Evolutionary conservation across 2,329 filamentous ascomycete genomes (phyloP), one percentile per base, ranked within the genome.

Genomic region (Amauroascus verrucosus): DNA sequence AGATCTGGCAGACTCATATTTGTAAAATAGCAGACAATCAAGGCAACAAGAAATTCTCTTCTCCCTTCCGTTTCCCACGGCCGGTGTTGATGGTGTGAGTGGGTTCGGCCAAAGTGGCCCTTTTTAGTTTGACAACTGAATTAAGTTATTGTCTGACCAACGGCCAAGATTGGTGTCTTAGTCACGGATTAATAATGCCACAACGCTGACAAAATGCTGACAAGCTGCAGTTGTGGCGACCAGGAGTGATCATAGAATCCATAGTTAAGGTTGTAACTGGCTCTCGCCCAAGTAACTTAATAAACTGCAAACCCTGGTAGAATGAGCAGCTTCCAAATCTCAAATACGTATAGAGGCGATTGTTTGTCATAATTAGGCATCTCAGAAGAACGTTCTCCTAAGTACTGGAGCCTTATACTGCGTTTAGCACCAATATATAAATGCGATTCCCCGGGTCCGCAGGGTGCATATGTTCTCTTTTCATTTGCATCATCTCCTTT

Each of bases 281-380:
- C n/a, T n/a, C n/a, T n/a, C n/a, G n/a, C n/a, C n/a, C n/a, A n/a
- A n/a, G n/a, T n/a, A n/a, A n/a, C n/a, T n/a, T n/a, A n/a, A n/a
- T n/a, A n/a, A n/a, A n/a, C n/a, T n/a, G n/a, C n/a, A n/a, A n/a
- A n/a, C n/a, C n/a, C 38, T 24, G 38, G 38, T 22, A 41, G 11
- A 16, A 22, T 24, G 2, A 24, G 18, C 11, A 18, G n/a, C 43
- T 8, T 46, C 14, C 24, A 32, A 16, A 30, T 30, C 24, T 3
- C 4, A 20, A 33, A 32, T 8, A 48, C 9, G 4, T 8, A 20
- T 4, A n/a, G 22, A 48, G 30, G 28, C 20, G 5, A n/a, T 14
- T 11, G 20, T 49, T 38, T 33, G 47, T 51, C 48, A 51, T 51
- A 26, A 32, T 51, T 51, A 43, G 38, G 44, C 40, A 44, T n/a